Evolutionary conservation across 2,329 filamentous ascomycete species (phyloP), one percentile per base, ranked within the genome.

Genomic region (Fusarium nygamai): DNA sequence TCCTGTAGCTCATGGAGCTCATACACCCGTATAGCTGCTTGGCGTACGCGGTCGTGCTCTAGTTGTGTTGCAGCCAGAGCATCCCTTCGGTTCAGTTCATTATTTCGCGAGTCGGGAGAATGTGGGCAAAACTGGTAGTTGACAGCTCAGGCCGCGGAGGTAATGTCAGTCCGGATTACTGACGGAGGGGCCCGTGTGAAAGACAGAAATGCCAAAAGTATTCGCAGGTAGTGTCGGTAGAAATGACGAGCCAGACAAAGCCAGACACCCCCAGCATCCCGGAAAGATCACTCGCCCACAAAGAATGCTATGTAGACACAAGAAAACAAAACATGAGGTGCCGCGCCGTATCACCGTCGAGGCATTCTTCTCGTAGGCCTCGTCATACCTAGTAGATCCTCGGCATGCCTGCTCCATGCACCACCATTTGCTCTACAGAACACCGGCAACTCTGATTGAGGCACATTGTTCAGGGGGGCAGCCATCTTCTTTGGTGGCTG

Each of bases 391-490:
- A 94, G 88, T 53, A 94, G 78, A 79, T 94, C 92, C 73, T 89
- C 86, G 2, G 92, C 91, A 78, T 93, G 92, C 31, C 86, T 87
- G 74, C 91, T 93, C 92, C 92, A 94, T 1, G 92, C 89, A 6
- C 91, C 91, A 22, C 88, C 84, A 73, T 88, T 89, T 7, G 85
- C 86, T 76, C 84, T 87, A 5, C 82, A 82, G 64, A 88, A 88
- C 4, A 84, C 84, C 16, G 85, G 83, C 66, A 86, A 78, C 36
- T 65, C 59, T 56, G 73, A 64, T 29, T 64, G 44, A 12, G 58
- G 50, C 29, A 22, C 47, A 56, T 64, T 34, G 19, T 22, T 59
- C 38, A 19, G 20, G 24, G 31, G 58, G 36, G 59, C 13, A 41
- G 39, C 43, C 24, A 34, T 13, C 33, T 36, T 60, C 10, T 57